These are phyloP conservation scores for Trichoderma virens DNA, from an alignment of 495 filamentous ascomycete species.

Conservation along the genomic window DNA sequence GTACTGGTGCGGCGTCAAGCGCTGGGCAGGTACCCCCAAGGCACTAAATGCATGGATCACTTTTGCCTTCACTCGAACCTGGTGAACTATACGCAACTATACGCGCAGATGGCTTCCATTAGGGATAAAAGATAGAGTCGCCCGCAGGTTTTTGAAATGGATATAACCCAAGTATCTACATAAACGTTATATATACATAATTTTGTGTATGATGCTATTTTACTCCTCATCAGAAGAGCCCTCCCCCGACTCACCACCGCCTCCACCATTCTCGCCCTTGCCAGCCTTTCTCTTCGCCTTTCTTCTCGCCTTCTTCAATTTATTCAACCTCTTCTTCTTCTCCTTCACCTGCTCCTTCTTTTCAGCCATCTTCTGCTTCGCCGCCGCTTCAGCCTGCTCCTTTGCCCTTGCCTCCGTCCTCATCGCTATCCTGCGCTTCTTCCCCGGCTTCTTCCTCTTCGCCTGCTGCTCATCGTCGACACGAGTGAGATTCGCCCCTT, in stretches of 20 bases:
- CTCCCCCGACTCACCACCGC: background rate
- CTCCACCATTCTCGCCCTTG: slow-evolving; percentile 23
- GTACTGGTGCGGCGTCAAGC: background rate
- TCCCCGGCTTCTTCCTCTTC: slow-evolving; percentile 40
- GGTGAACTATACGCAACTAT: too few species aligned
- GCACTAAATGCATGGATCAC: too few species aligned
- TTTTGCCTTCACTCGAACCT: too few species aligned
- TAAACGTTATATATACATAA: background rate
- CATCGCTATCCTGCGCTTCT: slow-evolving; percentile 44
- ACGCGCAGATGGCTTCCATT: too few species aligned
- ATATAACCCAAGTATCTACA: too few species aligned
- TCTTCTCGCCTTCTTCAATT: slow-evolving; percentile 45
- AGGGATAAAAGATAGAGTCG: too few species aligned
- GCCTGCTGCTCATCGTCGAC: slow-evolving; percentile 17
- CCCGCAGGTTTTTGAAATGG: too few species aligned
- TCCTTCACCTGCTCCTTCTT: slow-evolving; percentile 44
- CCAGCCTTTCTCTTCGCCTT: slow-evolving; percentile 42
- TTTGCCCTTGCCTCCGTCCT: slow-evolving; percentile 28
- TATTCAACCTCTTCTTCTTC: slow-evolving; percentile 46
- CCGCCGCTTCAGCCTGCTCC: slow-evolving; percentile 23
- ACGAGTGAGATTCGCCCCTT: background rate
- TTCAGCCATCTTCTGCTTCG: slow-evolving; percentile 21
- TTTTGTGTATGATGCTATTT: background rate
- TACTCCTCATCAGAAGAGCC: background rate
- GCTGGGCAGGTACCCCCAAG: background rate